Base-by-base conservation (phyloP, 2,329 filamentous ascomycete species). In the Cladorrhinum sp. region DNA sequence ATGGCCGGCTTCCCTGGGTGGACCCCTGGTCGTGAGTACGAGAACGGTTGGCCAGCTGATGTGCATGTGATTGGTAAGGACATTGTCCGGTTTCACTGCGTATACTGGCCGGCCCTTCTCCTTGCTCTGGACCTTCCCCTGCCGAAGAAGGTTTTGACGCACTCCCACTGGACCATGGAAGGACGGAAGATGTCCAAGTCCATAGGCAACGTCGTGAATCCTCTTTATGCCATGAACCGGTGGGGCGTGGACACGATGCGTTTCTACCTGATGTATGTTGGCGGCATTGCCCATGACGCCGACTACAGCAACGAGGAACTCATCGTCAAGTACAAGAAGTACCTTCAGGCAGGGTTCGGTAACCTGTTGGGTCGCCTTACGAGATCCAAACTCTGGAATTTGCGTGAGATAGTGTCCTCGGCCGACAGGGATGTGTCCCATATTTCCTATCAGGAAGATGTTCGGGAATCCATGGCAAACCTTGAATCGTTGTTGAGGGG, bases 71-170 rank as follows among this genome's bases (percentile, higher is more conserved):
- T 99, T 59, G 95, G 95, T 54, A 99, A 99, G 75, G 95, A 99
- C 73, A 99, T 99, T 66, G 81, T 96, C 60, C 89, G 92, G 18
- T 99, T 99, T 75, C 96, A 99, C 73, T 94, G 91, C 74, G 88
- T 99, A 53, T 99, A 99, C 79, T 99, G 96, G 95, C 95, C 95
- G 0, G 95, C 95, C 2, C 89, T 99, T 68, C 86, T 99, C 16
- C 89, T 99, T 82, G 94, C 95, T 1, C 79, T 97, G 14, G 87
- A 88, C 56, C 80, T 98, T 3, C 89, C 91, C 1, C 79, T 90
- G 0, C 92, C 95, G 0, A 88, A 87, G 70, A 86, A 87, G 64
- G 84, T 99, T 30, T 79, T 99, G 2, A 91, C 91, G 57, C 95
- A 99, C 72, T 92, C 89, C 1, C 95, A 99, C 73, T 99, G 96